phyloP scores from a whole-genome alignment of 179 eudicot genomes.

The Silene coronaria region DNA sequence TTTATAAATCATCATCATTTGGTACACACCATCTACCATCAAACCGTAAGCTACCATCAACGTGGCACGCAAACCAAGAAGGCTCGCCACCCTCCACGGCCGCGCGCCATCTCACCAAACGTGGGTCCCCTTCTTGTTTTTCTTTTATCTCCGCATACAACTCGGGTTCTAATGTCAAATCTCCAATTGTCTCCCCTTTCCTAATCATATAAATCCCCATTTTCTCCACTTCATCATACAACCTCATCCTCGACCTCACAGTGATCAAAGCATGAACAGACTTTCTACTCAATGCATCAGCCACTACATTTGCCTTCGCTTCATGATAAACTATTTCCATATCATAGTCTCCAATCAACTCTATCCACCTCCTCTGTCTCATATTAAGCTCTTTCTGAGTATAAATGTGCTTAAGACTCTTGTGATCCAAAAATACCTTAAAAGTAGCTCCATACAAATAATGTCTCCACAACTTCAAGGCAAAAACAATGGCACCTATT shows the following conservation, averaged over 20 bases:
- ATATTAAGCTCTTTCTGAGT: background rate
- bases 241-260: background rate
- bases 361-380: background rate
- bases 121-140: background rate
- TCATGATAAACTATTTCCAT: background rate
- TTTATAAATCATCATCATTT: background rate
- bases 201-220: background rate
- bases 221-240: background rate
- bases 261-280: background rate
- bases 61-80: background rate
- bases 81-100: no score
- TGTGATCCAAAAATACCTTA: background rate
- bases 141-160: no score
- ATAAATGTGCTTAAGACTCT: background rate
- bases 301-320: background rate
- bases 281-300: conserved; percentile 4
- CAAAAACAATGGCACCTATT: no score
- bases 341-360: conserved; percentile 9
- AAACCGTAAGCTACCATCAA: background rate
- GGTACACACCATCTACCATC: background rate
- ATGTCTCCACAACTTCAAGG: background rate
- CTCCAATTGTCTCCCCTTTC: background rate
- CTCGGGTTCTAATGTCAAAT: background rate
- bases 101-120: background rate
- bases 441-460: background rate